A percentile compares a stretch with the other conserved stretches of the same genome.
Evolutionary conservation across 2,329 filamentous ascomycete species (phyloP).

Genomic region (Chrysosporium keratinophilum): DNA sequence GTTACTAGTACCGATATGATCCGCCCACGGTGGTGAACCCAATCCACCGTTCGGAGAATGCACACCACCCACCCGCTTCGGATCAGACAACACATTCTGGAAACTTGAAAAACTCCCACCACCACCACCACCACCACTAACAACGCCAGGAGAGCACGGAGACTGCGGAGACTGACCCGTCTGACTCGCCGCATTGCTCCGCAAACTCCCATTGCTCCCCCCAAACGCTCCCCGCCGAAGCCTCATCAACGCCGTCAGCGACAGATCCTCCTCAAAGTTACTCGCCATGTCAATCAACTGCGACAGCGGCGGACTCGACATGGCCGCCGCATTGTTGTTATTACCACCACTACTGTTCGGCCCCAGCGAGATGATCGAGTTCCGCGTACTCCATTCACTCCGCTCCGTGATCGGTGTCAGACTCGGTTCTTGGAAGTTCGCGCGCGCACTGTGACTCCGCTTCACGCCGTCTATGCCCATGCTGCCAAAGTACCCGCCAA

Average conservation of each 20-base stretch:
- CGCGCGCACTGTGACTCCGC: slow-evolving; percentile 61
- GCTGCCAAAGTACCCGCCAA: slow-evolving; percentile 82
- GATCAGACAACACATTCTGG: slow-evolving; percentile 20
- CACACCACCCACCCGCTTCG: neutral
- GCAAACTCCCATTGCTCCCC: slow-evolving; percentile 64
- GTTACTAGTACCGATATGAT: neutral
- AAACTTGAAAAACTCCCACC: slow-evolving; percentile 29
- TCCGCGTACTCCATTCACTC: slow-evolving; percentile 90
- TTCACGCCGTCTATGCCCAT: slow-evolving; percentile 52
- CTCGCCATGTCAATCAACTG: slow-evolving; percentile 53
- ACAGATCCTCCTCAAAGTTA: slow-evolving; percentile 58
- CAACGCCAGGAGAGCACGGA: slow-evolving; percentile 19
- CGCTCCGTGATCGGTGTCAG: slow-evolving; percentile 92
- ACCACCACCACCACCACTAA: slow-evolving; percentile 27
- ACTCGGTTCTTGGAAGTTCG: slow-evolving; percentile 73
- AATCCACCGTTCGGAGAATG: neutral
- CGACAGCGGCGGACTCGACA: slow-evolving; percentile 63
- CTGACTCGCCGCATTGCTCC: slow-evolving; percentile 40
- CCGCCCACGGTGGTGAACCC: neutral
- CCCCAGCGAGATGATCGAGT: slow-evolving; percentile 69
- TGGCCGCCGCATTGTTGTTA: slow-evolving; percentile 40
- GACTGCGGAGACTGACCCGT: slow-evolving; percentile 30
- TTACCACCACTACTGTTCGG: slow-evolving; percentile 42
- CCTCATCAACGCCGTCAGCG: slow-evolving; percentile 59
- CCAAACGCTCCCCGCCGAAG: slow-evolving; percentile 69